Evolutionary conservation across 179 eudicot species (phyloP).

Genomic region (Spinacia oleracea): DNA sequence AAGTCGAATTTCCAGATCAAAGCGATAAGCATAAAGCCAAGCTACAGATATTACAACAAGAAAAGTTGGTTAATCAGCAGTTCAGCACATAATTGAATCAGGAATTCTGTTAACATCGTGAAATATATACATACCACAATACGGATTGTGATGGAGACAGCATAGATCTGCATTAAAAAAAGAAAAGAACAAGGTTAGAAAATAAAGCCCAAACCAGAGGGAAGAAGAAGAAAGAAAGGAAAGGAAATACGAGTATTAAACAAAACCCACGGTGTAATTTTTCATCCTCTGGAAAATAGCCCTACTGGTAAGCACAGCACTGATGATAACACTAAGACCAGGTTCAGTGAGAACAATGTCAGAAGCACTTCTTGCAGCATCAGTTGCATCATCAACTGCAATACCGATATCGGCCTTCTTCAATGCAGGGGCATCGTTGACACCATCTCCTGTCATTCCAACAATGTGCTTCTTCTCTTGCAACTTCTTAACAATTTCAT

Average conservation of each 20-base stretch:
- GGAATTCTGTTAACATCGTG: background rate
- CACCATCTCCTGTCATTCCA: conserved; percentile 84
- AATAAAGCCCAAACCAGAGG: background rate
- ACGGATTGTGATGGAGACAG: conserved; percentile 76
- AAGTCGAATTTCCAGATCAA: conserved; percentile 82
- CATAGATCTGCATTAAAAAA: conserved; percentile 49
- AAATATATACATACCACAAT: conserved; percentile 54
- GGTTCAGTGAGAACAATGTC: conserved; percentile 75
- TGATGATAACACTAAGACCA: conserved; percentile 69
- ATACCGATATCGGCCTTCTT: conserved; percentile 71
- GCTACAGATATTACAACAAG: conserved; percentile 31
- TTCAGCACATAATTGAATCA: background rate
- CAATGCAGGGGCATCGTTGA: conserved; percentile 71
- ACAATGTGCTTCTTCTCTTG: conserved; percentile 72
- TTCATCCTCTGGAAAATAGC: conserved; percentile 76
- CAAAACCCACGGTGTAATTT: conserved; percentile 56
- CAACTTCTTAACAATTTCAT: conserved; percentile 62
- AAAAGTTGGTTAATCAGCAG: background rate
- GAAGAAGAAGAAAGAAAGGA: background rate
- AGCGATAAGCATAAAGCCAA: conserved; percentile 79
- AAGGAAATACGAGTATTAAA: background rate
- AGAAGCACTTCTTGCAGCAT: conserved; percentile 75
- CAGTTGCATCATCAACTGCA: conserved; percentile 71
- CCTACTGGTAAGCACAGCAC: conserved; percentile 71
- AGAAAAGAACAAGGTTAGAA: background rate